These are phyloP conservation scores for Neurospora cerealis DNA, from an alignment of 495 filamentous ascomycete genomes.

Conservation along the genomic window DNA sequence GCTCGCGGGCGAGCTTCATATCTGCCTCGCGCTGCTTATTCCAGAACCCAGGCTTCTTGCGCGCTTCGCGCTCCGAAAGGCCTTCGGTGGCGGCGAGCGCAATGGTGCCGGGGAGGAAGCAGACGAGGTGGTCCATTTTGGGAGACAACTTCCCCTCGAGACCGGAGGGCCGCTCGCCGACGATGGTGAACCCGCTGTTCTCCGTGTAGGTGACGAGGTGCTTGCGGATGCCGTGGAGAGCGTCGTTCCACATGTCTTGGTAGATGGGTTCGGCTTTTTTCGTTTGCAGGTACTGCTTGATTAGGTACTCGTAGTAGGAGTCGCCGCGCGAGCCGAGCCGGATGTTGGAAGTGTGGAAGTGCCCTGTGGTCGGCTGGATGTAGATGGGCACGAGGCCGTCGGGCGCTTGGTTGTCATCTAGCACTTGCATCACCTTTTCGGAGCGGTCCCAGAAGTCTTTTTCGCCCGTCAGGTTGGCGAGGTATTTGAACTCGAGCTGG, in stretches of 20 bases:
- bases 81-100: slow-evolving; percentile 82
- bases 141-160: slow-evolving; percentile 54
- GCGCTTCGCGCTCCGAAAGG: slow-evolving; percentile 59
- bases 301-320: slow-evolving; percentile 95
- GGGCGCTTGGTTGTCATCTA: slow-evolving; percentile 65
- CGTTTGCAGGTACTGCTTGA: slow-evolving; percentile 95
- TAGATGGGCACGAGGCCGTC: slow-evolving; percentile 90
- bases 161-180: slow-evolving; percentile 76
- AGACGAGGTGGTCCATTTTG: slow-evolving; percentile 98
- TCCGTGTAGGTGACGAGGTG: slow-evolving; percentile 84
- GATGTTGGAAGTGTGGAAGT: slow-evolving; percentile 81
- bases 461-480: slow-evolving; percentile 91
- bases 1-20: slow-evolving; percentile 72
- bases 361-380: slow-evolving; percentile 66
- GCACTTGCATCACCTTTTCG: slow-evolving; percentile 82
- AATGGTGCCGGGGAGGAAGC: slow-evolving; percentile 95
- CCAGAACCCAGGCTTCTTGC: slow-evolving; percentile 56
- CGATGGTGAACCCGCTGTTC: slow-evolving; percentile 67
- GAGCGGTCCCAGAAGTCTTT: slow-evolving; percentile 80
- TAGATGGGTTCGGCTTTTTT: slow-evolving; percentile 79
- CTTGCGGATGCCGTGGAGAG: slow-evolving; percentile 76
- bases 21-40: slow-evolving; percentile 71
- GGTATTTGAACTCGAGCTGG: slow-evolving; percentile 95
- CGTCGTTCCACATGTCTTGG: slow-evolving; percentile 84
- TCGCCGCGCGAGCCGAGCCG: slow-evolving; percentile 88